phyloP scores from a whole-genome alignment of 352 stramenopile species.

The Phytophthora meadii region DNA sequence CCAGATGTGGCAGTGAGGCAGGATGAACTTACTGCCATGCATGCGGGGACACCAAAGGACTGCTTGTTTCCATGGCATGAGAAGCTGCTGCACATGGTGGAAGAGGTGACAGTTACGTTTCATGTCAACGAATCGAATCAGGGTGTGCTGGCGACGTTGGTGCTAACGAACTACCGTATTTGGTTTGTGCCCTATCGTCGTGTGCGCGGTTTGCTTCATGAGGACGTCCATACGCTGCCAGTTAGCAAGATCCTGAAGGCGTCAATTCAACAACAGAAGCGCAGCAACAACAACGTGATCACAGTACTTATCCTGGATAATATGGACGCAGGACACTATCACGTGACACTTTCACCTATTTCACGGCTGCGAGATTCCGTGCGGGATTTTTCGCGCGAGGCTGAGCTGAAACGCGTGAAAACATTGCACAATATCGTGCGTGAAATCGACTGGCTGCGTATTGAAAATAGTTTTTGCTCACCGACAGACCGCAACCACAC shows the following conservation, averaged over 20 bases:
- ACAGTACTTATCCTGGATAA: constrained; percentile 83
- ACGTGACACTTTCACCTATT: constrained; percentile 85
- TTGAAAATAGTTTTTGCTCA: constrained; percentile 88
- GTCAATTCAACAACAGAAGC: constrained; percentile 81
- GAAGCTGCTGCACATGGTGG: constrained; percentile 85
- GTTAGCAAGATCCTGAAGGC: constrained; percentile 84
- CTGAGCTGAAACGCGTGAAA: constrained; percentile 83
- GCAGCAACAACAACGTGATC: constrained; percentile 81
- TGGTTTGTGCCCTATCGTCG: constrained; percentile 87
- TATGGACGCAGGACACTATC: constrained; percentile 88
- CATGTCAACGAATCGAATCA: constrained; percentile 89
- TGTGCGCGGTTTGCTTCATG: constrained; percentile 76
- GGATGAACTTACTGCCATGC: constrained; percentile 72
- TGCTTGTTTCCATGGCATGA: constrained; percentile 86
- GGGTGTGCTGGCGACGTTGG: constrained; percentile 77
- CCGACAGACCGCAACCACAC: constrained; percentile 77
- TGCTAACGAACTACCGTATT: constrained; percentile 86
- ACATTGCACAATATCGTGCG: constrained; percentile 79
- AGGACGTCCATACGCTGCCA: constrained; percentile 85
- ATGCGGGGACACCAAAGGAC: constrained; percentile 71
- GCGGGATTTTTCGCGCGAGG: constrained; percentile 71
- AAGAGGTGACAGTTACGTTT: constrained; percentile 89
- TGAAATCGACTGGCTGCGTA: constrained; percentile 85
- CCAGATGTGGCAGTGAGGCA: constrained; percentile 69
- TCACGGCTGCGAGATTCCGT: constrained; percentile 73